These are phyloP conservation scores for Adansonia madagascariensis DNA, from an alignment of 441 rosid genomes.

Conservation along the genomic window DNA sequence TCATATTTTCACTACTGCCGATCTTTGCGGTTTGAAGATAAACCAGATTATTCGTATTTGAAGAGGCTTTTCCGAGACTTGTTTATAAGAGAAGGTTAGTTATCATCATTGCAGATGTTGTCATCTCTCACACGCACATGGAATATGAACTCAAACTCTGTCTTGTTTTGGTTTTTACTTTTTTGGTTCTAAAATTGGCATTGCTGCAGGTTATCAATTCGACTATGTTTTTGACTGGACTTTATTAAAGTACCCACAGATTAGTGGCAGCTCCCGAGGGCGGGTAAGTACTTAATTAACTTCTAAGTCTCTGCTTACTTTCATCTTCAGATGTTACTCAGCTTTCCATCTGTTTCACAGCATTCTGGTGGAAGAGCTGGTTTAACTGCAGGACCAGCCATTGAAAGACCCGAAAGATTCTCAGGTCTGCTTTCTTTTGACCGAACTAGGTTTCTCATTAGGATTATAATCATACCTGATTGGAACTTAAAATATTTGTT, in stretches of 20 bases:
- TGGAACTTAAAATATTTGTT: constrained; percentile 5
- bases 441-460: constrained; percentile 11
- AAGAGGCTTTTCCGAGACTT: constrained; percentile 97
- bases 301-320: constrained; percentile 20
- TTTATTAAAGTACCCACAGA: constrained; percentile 87
- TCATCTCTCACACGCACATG: background rate
- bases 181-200: constrained; percentile 19
- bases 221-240: constrained; percentile 99
- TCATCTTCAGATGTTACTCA: constrained; percentile 19
- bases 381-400: constrained; percentile 61
- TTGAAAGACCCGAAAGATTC: constrained; percentile 66
- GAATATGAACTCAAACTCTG: constrained; percentile 4
- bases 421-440: constrained; percentile 48
- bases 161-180: background rate
- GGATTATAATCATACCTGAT: constrained; percentile 1
- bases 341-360: constrained; percentile 36
- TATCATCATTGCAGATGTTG: background rate
- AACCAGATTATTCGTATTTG: constrained; percentile 94
- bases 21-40: constrained; percentile 92
- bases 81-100: constrained; percentile 88
- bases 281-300: constrained; percentile 54
- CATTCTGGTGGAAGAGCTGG: constrained; percentile 61
- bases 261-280: constrained; percentile 73
- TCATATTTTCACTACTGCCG: constrained; percentile 95
- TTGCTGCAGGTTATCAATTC: constrained; percentile 88